Percentiles rank a stretch among this genome's conserved stretches.
phyloP scores from a whole-genome alignment of 441 rosid genomes.

The Dalechampia spathulata region DNA sequence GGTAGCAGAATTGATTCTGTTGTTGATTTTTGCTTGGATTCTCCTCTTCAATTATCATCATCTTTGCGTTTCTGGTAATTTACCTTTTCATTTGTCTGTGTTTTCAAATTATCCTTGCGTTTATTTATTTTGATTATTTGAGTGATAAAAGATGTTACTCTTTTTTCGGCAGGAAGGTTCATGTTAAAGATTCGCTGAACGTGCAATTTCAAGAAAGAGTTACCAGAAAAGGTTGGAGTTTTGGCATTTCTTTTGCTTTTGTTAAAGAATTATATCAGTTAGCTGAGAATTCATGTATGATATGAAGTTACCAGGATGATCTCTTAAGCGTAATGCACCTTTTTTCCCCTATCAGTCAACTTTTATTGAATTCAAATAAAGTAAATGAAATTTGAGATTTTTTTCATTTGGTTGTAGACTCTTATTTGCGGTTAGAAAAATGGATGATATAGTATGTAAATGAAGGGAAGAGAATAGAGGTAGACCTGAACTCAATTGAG shows the following conservation, averaged over 20 bases:
- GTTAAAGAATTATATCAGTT: not conserved
- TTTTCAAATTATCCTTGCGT: not conserved
- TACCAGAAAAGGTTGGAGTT: conserved; percentile 37
- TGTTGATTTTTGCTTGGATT: conserved; percentile 63
- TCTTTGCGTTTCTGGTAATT: conserved; percentile 67
- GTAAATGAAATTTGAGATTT: too few relatives aligned
- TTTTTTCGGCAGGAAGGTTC: conserved; percentile 46
- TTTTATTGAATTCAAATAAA: too few relatives aligned
- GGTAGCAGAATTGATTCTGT: conserved; percentile 81
- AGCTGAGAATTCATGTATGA: not conserved
- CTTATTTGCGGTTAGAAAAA: too few relatives aligned
- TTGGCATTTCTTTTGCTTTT: not conserved
- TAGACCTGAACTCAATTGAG: too few relatives aligned
- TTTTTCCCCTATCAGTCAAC: too few relatives aligned
- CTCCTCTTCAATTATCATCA: conserved; percentile 44
- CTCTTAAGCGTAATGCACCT: too few relatives aligned
- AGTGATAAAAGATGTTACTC: not conserved
- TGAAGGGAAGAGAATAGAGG: too few relatives aligned
- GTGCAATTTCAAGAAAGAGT: conserved; percentile 55
- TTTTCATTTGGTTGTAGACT: too few relatives aligned
- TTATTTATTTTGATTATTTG: not conserved
- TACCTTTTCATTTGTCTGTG: not conserved
- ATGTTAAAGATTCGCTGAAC: conserved; percentile 35
- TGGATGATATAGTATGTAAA: too few relatives aligned
- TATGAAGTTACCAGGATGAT: too few relatives aligned